A percentile compares a stretch with the other conserved stretches of the same genome.
Evolutionary conservation across 148 eudicot genomes (phyloP).

Genomic region (Rhododendron ovatum): DNA sequence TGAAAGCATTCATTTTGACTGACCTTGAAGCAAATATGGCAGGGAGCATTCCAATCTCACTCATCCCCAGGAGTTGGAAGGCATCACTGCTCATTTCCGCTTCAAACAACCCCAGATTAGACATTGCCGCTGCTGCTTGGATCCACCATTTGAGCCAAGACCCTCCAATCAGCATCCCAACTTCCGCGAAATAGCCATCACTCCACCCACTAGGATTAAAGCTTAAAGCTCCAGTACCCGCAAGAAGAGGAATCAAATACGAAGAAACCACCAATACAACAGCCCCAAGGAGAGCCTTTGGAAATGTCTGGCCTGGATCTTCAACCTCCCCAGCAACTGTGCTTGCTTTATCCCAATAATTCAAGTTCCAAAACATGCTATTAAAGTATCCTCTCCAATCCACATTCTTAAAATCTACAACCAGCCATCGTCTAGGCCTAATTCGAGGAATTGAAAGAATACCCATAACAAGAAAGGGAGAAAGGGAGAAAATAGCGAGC

Average conservation of each 20-base stretch:
- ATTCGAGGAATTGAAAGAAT: slow-evolving; percentile 50
- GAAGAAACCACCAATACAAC: slow-evolving; percentile 50
- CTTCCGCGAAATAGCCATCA: slow-evolving; percentile 80
- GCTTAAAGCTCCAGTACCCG: slow-evolving; percentile 68
- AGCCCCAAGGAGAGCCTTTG: slow-evolving; percentile 64
- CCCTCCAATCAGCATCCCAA: slow-evolving; percentile 72
- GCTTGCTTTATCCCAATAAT: slow-evolving; percentile 90
- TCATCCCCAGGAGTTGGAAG: slow-evolving; percentile 87
- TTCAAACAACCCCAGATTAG: slow-evolving; percentile 78
- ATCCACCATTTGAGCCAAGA: slow-evolving; percentile 87
- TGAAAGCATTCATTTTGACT: slow-evolving; percentile 6
- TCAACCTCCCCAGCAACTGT: slow-evolving; percentile 78
- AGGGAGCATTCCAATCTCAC: slow-evolving; percentile 80
- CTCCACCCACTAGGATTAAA: slow-evolving; percentile 49
- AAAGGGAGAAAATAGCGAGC: slow-evolving; percentile 56
- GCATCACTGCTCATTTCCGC: slow-evolving; percentile 87
- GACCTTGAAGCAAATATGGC: slow-evolving; percentile 54
- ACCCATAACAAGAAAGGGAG: slow-evolving; percentile 59
- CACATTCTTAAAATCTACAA: slow-evolving; percentile 41
- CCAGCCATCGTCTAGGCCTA: slow-evolving; percentile 48
- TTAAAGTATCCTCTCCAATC: slow-evolving; percentile 70
- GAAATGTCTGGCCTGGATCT: slow-evolving; percentile 57
- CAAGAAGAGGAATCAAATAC: slow-evolving; percentile 69
- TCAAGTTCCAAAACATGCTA: slow-evolving; percentile 81
- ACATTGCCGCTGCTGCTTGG: slow-evolving; percentile 73